Conservation (phyloP, 1,139 yeast species). For the Yamadazyma mexicana region DNA sequence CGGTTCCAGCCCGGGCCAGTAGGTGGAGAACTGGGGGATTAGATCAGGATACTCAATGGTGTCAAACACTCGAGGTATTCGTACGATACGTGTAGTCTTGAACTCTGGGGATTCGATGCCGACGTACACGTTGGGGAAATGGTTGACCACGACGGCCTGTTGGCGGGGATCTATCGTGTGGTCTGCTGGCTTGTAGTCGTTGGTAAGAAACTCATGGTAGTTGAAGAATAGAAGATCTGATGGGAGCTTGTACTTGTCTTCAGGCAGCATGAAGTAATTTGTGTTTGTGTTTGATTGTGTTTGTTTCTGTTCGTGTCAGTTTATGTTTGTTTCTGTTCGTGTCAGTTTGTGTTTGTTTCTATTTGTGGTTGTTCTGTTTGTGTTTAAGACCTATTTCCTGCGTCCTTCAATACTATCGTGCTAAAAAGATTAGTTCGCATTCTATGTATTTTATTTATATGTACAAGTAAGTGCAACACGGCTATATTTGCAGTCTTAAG, state of each 20-base stretch:
- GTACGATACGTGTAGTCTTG: constrained; percentile 52
- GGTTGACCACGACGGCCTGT: constrained; percentile 52
- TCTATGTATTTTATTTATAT: background rate
- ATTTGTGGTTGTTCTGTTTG: background rate
- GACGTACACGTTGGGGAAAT: constrained; percentile 60
- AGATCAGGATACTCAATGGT: constrained; percentile 29
- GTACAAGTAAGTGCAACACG: no score
- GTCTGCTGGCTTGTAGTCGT: constrained; percentile 27
- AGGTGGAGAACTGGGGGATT: constrained; percentile 60
- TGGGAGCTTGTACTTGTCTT: constrained; percentile 7
- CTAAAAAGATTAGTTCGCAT: no score
- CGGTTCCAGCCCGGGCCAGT: constrained; percentile 65
- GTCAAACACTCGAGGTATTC: constrained; percentile 58
- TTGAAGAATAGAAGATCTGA: constrained; percentile 49
- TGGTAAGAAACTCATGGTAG: constrained; percentile 58
- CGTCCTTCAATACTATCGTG: background rate
- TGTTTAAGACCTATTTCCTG: background rate
- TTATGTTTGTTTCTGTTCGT: background rate
- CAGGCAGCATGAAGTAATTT: constrained; percentile 7
- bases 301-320: background rate
- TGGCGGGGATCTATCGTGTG: constrained; percentile 45
- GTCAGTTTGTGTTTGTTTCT: background rate
- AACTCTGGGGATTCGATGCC: constrained; percentile 25
- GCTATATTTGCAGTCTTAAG: constrained; percentile 3
- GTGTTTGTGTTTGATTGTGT: background rate